phyloP scores from a whole-genome alignment of 805 yeast genomes.

The Hemisphaericaspora nanyangensis region DNA sequence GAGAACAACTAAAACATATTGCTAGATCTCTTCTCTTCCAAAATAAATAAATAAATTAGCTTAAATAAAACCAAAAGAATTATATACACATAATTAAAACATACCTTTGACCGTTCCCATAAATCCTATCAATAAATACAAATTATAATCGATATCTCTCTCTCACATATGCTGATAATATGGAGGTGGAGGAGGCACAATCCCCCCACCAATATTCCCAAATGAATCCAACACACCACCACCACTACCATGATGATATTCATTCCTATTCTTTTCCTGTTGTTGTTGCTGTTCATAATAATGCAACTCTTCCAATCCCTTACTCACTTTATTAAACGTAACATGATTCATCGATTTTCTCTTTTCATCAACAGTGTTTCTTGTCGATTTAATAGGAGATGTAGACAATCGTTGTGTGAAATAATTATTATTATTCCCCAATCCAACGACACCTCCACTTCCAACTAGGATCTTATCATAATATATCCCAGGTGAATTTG shows the following conservation, averaged over 20 bases:
- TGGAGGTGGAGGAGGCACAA: slow-evolving; percentile 10
- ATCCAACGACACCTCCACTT: slow-evolving; percentile 26
- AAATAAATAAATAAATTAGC: too few relatives aligned
- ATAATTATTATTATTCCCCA: slow-evolving; percentile 33
- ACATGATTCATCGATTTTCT: slow-evolving; percentile 10
- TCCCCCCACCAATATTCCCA: not conserved
- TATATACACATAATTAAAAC: too few relatives aligned
- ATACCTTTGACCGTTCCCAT: too few relatives aligned
- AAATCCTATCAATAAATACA: too few relatives aligned
- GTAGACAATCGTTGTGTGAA: slow-evolving; percentile 17
- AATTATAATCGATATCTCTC: too few relatives aligned
- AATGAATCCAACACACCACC: slow-evolving; percentile 8
- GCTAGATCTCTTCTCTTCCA: too few relatives aligned
- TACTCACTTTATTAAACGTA: slow-evolving; percentile 15
- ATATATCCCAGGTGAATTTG: slow-evolving; percentile 18
- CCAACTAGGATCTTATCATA: slow-evolving; percentile 10
- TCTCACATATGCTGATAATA: slow-evolving; percentile 5
- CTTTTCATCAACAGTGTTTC: slow-evolving; percentile 1
- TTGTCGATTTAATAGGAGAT: slow-evolving; percentile 22
- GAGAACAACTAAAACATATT: too few relatives aligned
- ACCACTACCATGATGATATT: not conserved
- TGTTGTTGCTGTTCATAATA: slow-evolving; percentile 1
- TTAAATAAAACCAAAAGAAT: too few relatives aligned
- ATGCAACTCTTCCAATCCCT: slow-evolving; percentile 14
- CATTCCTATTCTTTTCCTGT: slow-evolving; percentile 1